phyloP scores from a whole-genome alignment of 257 asterid genomes.

The Primulina eburnea region DNA sequence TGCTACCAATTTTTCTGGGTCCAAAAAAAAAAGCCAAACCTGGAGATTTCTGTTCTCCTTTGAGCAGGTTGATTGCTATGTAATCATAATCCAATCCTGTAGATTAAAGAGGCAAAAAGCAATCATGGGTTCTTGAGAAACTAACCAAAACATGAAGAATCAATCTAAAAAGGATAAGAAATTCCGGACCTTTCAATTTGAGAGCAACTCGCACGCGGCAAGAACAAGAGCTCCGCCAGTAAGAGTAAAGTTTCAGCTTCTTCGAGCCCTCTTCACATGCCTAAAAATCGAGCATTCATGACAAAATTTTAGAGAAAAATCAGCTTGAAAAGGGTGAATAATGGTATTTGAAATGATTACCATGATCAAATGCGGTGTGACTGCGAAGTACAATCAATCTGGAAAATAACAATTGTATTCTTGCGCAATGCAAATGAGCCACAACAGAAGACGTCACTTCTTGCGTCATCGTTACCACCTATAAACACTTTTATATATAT shows the following conservation, averaged over 20 bases:
- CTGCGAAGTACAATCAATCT: no score
- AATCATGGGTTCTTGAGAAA: background rate
- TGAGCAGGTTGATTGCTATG: slow-evolving; percentile 63
- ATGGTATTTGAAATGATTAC: no score
- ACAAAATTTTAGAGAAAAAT: background rate
- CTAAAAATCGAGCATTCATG: slow-evolving; percentile 22
- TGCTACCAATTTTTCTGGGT: background rate
- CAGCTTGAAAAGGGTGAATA: no score
- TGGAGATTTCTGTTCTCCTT: slow-evolving; percentile 67
- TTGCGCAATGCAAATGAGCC: no score
- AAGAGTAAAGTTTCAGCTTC: slow-evolving; percentile 70
- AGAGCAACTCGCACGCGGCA: slow-evolving; percentile 78
- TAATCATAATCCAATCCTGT: slow-evolving; percentile 75
- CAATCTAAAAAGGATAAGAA: background rate
- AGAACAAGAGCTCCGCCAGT: slow-evolving; percentile 86
- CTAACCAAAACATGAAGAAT: background rate
- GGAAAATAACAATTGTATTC: no score
- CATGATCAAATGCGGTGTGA: no score
- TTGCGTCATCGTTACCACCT: no score
- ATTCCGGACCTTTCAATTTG: slow-evolving; percentile 52
- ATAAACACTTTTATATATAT: no score
- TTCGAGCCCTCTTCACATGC: slow-evolving; percentile 36
- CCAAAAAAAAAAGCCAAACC: slow-evolving; percentile 36
- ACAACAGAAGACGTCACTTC: no score
- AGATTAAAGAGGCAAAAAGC: slow-evolving; percentile 3